Evolutionary conservation across 345 rosid genomes (phyloP).

Genomic region (Isatis tinctoria): DNA sequence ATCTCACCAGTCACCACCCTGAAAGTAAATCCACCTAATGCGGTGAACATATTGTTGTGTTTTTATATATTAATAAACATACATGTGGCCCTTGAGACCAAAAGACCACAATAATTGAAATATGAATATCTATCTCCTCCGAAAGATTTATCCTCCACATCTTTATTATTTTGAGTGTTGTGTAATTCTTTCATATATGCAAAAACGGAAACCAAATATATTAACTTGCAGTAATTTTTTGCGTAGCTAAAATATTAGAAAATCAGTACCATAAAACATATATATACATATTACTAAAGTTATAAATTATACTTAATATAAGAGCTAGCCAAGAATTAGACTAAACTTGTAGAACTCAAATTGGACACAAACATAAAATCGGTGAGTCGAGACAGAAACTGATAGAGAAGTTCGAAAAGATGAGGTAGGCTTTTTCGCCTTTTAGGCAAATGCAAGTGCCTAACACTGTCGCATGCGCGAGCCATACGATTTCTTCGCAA

Average conservation of each 20-base stretch:
- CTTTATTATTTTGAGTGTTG: not conserved
- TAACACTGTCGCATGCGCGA: constrained; percentile 29
- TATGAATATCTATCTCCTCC: too few species aligned
- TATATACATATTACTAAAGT: not conserved
- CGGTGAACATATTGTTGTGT: not conserved
- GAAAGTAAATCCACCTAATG: not conserved
- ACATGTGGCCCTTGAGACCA: not conserved
- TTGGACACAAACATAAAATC: constrained; percentile 22
- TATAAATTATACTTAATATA: not conserved
- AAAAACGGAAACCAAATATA: too few species aligned
- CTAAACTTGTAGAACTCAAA: constrained; percentile 25
- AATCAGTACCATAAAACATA: not conserved
- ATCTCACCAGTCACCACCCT: not conserved
- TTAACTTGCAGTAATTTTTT: not conserved
- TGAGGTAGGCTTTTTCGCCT: constrained; percentile 24
- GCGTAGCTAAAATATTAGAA: too few species aligned
- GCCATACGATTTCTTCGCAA: not conserved
- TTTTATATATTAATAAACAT: not conserved
- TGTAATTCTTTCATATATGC: too few species aligned
- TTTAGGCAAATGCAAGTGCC: constrained; percentile 26
- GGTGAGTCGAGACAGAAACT: constrained; percentile 17
- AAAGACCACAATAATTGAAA: too few species aligned
- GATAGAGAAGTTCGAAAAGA: constrained; percentile 19
- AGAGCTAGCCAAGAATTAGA: not conserved
- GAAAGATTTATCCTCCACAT: not conserved